phyloP scores from a whole-genome alignment of 768 basidiomycete species.

The Lyophyllum atratum region DNA sequence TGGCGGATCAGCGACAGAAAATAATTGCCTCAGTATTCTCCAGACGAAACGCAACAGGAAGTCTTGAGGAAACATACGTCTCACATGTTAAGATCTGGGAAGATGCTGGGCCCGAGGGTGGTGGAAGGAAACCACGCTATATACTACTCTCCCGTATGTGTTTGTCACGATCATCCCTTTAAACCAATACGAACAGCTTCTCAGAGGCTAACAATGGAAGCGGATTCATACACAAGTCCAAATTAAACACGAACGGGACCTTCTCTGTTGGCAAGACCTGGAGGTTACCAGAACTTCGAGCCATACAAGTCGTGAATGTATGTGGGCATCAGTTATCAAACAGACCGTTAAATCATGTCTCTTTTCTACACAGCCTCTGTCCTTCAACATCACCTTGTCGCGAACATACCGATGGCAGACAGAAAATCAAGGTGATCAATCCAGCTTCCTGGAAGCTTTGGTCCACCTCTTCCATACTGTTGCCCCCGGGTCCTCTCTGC shows the following conservation, averaged over 20 bases:
- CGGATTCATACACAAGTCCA: constrained; percentile 92
- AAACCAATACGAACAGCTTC: constrained; percentile 9
- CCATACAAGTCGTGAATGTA: constrained; percentile 76
- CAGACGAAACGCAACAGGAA: constrained; percentile 62
- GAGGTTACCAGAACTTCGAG: constrained; percentile 80
- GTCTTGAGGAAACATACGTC: constrained; percentile 78
- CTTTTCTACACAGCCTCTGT: constrained; percentile 47
- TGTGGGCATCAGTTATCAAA: constrained; percentile 28
- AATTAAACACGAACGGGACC: constrained; percentile 89
- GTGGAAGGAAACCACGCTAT: constrained; percentile 83
- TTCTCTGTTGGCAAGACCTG: constrained; percentile 99
- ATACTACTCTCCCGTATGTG: constrained; percentile 87
- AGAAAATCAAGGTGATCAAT: constrained; percentile 73
- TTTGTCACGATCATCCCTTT: constrained; percentile 5
- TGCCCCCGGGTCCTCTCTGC: constrained; percentile 46
- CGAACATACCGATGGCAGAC: constrained; percentile 91
- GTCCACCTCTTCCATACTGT: constrained; percentile 61
- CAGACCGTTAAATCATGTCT: constrained; percentile 12
- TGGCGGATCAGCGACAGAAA: constrained; percentile 58
- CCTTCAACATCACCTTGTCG: constrained; percentile 84
- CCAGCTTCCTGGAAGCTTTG: constrained; percentile 65
- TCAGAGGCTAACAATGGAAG: constrained; percentile 62
- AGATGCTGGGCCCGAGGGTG: constrained; percentile 68
- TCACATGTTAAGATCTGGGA: constrained; percentile 94
- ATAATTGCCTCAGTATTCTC: constrained; percentile 88